Evolutionary conservation across 768 basidiomycete species (phyloP), one percentile per base, ranked within the genome.

Genomic region (Crepidotus variabilis): DNA sequence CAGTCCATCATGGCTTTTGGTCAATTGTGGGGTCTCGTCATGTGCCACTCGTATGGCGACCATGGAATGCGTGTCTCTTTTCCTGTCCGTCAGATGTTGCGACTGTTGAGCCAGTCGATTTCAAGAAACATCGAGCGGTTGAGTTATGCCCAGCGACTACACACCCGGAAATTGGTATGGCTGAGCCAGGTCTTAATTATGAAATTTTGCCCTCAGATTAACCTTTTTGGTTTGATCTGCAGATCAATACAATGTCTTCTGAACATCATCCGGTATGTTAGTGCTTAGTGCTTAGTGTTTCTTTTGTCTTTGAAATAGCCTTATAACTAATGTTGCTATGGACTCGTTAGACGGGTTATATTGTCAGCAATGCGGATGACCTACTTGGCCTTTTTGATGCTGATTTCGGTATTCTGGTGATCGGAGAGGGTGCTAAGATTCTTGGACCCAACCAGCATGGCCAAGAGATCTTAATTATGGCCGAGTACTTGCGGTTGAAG

Each of bases 11-110:
- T 88, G 70, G 87, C 88, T 0, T 94, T 91, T 61, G 88, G 85
- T 28, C 75, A 82, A 18, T 72, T 92, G 1, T 94, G 91, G 91
- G 91, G 90, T 35, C 75, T 93, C 10, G 84, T 91, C 50, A 78
- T 86, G 5, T 90, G 88, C 63, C 90, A 91, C 65, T 83, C 85
- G 0, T 94, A 92, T 61, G 90, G 91, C 1, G 58, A 75, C 10
- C 77, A 80, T 58, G 90, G 91, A n/a, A 90, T 90, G 84, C 82
- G 92, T 9, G 88, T 92, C 6, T 90, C 90, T 1, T 92, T 92
- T 71, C 88, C 88, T 2, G 85, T 92, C 6, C 81, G 90, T 21
- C 90, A 92, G 67, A 90, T 92, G 79, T 78, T 92, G 49, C 81
- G 88, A 18, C 79, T 92, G 8, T 74, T 92, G 48, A 87, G 86